These are phyloP conservation scores for Apophysomyces variabilis DNA, from an alignment of 371 early-diverging fungal species.

Conservation along the genomic window DNA sequence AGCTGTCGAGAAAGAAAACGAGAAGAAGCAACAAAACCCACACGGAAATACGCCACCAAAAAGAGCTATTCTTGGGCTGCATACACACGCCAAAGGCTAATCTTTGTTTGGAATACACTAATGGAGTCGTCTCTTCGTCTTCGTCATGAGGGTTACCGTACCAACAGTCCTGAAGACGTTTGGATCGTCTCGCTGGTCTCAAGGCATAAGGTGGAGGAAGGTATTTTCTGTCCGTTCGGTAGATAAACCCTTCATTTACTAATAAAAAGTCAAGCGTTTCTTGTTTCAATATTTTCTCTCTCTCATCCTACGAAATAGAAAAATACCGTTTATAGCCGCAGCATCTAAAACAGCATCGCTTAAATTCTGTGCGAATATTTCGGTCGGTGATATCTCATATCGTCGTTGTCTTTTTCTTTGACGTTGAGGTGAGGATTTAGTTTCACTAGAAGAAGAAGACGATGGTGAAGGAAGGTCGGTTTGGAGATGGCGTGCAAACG, in stretches of 20 bases:
- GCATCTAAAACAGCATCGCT: constrained; percentile 55
- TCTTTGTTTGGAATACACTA: constrained; percentile 7
- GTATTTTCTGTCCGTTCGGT: constrained; percentile 1
- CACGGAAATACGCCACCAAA: neutral
- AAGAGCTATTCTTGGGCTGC: neutral
- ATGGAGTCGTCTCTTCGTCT: constrained; percentile 15
- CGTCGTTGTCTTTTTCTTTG: constrained; percentile 16
- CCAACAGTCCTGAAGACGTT: neutral
- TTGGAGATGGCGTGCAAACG: constrained; percentile 14
- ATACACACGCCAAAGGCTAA: constrained; percentile 10
- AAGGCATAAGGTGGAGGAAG: neutral
- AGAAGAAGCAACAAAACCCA: constrained; percentile 13
- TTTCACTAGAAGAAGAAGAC: constrained; percentile 16
- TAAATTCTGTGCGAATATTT: constrained; percentile 50
- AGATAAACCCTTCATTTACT: constrained; percentile 5
- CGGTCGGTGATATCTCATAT: constrained; percentile 33
- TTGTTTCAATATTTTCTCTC: neutral
- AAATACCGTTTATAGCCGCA: constrained; percentile 5
- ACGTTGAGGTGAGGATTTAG: constrained; percentile 17
- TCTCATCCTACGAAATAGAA: neutral
- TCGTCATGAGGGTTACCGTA: neutral
- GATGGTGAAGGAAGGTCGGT: constrained; percentile 4
- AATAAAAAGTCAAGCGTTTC: neutral
- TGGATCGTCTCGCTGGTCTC: neutral
- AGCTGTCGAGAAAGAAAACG: constrained; percentile 18